phyloP scores from a whole-genome alignment of 768 basidiomycete genomes.

The Harrya chromipes region DNA sequence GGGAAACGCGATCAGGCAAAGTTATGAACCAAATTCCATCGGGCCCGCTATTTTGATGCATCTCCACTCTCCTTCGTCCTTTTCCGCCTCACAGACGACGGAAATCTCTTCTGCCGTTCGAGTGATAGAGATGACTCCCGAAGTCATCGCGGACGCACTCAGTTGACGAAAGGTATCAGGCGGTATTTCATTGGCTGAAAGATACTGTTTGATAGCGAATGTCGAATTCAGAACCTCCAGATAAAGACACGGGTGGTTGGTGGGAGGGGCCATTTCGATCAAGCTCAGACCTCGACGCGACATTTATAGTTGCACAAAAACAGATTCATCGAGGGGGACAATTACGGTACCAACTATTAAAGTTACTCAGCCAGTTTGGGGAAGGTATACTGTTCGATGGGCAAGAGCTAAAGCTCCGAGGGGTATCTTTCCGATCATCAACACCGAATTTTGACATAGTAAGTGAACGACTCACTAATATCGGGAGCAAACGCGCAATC shows the following conservation, averaged over 20 bases:
- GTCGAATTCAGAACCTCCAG: constrained; percentile 43
- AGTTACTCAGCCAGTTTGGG: constrained; percentile 37
- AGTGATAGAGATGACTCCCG: constrained; percentile 52
- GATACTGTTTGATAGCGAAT: constrained; percentile 46
- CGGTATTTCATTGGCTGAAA: constrained; percentile 34
- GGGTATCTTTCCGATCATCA: constrained; percentile 42
- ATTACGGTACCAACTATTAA: background rate
- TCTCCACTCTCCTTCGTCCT: constrained; percentile 46
- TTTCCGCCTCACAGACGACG: constrained; percentile 46
- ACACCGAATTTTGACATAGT: background rate
- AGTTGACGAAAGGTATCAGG: constrained; percentile 22
- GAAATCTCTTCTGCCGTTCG: constrained; percentile 61
- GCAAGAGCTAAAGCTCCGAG: constrained; percentile 44
- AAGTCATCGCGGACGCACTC: constrained; percentile 28
- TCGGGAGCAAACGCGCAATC: constrained; percentile 64
- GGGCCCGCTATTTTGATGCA: constrained; percentile 64
- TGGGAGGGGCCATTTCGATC: constrained; percentile 40
- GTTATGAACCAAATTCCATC: constrained; percentile 55
- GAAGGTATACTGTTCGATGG: constrained; percentile 54
- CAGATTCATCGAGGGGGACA: background rate
- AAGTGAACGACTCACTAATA: constrained; percentile 44
- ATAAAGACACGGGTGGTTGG: constrained; percentile 43
- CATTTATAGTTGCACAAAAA: background rate
- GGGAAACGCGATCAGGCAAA: background rate
- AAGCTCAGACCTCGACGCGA: background rate